Evolutionary conservation across 2,329 filamentous ascomycete species (phyloP), one percentile per base, ranked within the genome.

Genomic region (Elsinoe australis): DNA sequence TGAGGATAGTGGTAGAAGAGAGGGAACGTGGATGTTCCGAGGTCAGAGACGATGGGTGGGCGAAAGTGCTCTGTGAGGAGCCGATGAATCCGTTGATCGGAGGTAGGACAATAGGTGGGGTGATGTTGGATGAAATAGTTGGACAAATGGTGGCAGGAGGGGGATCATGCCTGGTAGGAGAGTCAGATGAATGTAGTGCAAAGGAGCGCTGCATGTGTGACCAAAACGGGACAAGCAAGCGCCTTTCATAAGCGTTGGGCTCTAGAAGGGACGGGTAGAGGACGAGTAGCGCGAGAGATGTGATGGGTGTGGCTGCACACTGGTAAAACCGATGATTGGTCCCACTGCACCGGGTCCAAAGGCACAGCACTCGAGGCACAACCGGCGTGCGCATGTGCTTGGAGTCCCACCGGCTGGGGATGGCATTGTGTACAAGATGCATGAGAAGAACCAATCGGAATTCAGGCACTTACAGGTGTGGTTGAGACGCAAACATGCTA

Each of bases 161-260:
- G 12, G 26, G 26, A 29, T 29, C 26, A 12, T 29, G 26, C 12
- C 26, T 29, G 12, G 7, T 29, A 29, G 7, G n/a, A 29, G 26
- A 12, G 12, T 29, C 26, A 29, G 26, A 6, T 12, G 14, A 8
- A 14, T 35, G 32, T n/a, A 8, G 15, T n/a, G 14, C 10, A 18
- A 35, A 35, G 32, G 14, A 15, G 32, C 32, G 7, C 32, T 6
- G 32, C 32, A 32, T 44, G 39, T 44, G 39, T 32, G 26, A 31
- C 28, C 15, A 26, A n/a, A 31, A n/a, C 2, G 17, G 18, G 18
- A 31, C 24, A 31, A 32, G 31, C 24, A 31, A 44, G 39, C 39
- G 39, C 39, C 14, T 17, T 18, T 32, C 26, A 29, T 8, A 19
- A 44, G 39, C 12, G 15, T 44, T 32, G 39, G 39, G 14, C 39